A percentile compares a stretch with the other conserved stretches of the same genome.
Evolutionary conservation across 169 alveolate species (phyloP).

Genomic region (Plasmodium gonderi): DNA sequence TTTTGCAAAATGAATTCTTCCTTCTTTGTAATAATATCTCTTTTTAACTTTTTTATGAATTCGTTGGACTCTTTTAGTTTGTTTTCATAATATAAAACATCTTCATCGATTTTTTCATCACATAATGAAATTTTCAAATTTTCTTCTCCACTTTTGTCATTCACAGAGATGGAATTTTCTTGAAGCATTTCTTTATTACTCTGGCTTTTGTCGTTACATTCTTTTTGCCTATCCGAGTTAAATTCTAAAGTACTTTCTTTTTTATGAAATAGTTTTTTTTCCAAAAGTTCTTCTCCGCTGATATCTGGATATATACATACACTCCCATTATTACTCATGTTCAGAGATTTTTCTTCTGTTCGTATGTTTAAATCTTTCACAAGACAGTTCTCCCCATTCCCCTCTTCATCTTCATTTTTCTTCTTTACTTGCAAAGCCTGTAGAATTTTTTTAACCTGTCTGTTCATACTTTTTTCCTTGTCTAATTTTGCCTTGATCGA

Average conservation of each 20-base stretch:
- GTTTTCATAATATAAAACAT: conserved; percentile 39
- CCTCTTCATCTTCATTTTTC: conserved; percentile 26
- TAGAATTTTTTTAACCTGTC: conserved; percentile 21
- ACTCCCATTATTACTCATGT: neutral
- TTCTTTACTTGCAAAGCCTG: conserved; percentile 35
- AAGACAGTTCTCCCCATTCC: neutral
- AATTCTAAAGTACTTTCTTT: neutral
- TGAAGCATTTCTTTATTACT: neutral
- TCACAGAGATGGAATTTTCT: neutral
- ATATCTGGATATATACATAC: neutral
- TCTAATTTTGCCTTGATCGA: conserved; percentile 5
- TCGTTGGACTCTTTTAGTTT: conserved; percentile 30
- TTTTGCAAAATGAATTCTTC: conserved; percentile 19
- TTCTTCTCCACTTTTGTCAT: neutral
- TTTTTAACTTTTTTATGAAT: conserved; percentile 17
- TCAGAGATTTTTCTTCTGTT: neutral
- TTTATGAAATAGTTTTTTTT: neutral
- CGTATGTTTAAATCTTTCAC: neutral
- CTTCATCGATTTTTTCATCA: conserved; percentile 50
- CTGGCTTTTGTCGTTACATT: neutral
- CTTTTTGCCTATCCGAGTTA: neutral
- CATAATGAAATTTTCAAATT: neutral
- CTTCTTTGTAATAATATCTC: neutral
- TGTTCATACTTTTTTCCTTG: conserved; percentile 27
- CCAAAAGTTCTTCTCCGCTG: neutral